Evolutionary conservation across 2,329 filamentous ascomycete genomes (phyloP), one percentile per base, ranked within the genome.

Genomic region (Aspergillus costaricaensis): DNA sequence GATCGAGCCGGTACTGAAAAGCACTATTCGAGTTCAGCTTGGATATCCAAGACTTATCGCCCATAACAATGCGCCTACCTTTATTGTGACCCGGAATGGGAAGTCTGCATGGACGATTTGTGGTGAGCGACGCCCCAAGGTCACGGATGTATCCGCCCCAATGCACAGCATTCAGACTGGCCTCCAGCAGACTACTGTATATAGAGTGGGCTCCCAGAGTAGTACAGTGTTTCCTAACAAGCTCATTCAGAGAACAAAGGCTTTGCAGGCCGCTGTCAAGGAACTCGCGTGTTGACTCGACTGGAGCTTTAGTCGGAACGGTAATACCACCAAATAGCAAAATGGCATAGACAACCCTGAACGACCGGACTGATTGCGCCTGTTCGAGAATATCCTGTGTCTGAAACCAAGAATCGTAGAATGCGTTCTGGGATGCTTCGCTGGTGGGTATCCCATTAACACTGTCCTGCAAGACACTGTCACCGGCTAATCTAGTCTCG

Each of bases 141-240:
- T 70, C 67, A 15, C 68, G 68, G 30, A 70, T 62, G 55, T 69
- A 70, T 1, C 53, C 65, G 55, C 65, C 62, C 68, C 67, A 69
- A 5, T 64, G 64, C 17, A 68, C 36, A 30, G 69, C 43, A 23
- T 50, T 63, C 25, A 70, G 50, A 15, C 67, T 66, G 19, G 67
- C 57, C 9, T 69, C 64, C n/a, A 62, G 50, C 12, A 69, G 59
- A 17, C 44, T 41, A 7, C 53, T 52, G 44, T 70, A 69, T 25
- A 44, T 52, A 2, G 67, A 70, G 5, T 57, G 60, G 9, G 64
- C 57, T 0, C 67, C 67, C 8, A 70, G 36, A 6, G 62, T 65
- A 8, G 25, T 30, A 23, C 65, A 66, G 27, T 70, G 68, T 19
- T 63, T 49, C 5, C 54, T 41, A 15, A 70, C 65, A 23, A 67